Evolutionary conservation across 1,284 basidiomycete genomes (phyloP).

Genomic region (Omphalotus olearius): DNA sequence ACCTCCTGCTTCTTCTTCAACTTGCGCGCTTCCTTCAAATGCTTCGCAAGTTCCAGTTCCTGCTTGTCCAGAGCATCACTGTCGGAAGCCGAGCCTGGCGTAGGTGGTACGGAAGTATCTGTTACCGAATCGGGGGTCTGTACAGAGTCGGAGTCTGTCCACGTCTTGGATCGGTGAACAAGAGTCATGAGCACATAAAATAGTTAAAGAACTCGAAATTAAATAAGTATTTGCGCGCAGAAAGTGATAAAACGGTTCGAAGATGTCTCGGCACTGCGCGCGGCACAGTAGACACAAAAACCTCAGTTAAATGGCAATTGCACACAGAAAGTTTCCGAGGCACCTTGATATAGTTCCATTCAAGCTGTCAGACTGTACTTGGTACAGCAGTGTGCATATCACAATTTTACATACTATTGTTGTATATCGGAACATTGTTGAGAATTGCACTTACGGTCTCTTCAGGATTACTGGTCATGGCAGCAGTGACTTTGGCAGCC

Average conservation of each 20-base stretch:
- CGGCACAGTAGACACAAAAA: too few relatives aligned
- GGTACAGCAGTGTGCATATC: too few relatives aligned
- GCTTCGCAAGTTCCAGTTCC: slow-evolving; percentile 11
- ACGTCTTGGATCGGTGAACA: slow-evolving; percentile 23
- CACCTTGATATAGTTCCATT: too few relatives aligned
- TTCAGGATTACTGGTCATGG: slow-evolving; percentile 1
- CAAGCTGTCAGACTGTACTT: too few relatives aligned
- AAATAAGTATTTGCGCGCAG: too few relatives aligned
- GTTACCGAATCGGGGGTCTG: background rate
- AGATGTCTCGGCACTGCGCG: too few relatives aligned
- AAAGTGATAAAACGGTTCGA: too few relatives aligned
- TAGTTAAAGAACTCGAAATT: background rate
- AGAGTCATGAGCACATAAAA: slow-evolving; percentile 19
- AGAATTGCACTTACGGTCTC: background rate
- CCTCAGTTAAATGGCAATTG: too few relatives aligned
- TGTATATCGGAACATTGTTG: too few relatives aligned
- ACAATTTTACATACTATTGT: too few relatives aligned
- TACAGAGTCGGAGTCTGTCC: slow-evolving; percentile 20
- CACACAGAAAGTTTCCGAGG: too few relatives aligned
- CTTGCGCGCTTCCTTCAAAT: slow-evolving; percentile 11
- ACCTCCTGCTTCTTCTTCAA: slow-evolving; percentile 16
- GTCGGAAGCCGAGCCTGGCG: background rate
- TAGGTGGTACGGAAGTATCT: background rate
- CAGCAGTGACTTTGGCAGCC: background rate
- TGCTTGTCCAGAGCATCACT: slow-evolving; percentile 2